phyloP scores from a whole-genome alignment of 2,329 filamentous ascomycete species.

The Fusarium domesticum region DNA sequence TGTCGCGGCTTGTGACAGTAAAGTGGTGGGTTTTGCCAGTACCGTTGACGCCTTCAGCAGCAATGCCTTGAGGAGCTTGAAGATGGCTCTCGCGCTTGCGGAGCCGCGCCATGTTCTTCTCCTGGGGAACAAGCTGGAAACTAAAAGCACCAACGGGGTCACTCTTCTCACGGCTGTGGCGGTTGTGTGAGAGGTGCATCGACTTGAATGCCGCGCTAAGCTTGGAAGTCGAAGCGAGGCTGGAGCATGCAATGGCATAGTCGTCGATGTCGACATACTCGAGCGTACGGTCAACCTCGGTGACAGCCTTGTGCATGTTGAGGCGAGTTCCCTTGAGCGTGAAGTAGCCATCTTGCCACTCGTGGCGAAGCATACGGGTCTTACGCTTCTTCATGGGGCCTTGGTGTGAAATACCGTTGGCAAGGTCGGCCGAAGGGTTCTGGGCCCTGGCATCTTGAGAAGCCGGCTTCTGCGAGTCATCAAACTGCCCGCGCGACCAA shows the following conservation, averaged over 20 bases:
- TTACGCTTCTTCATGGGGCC: constrained; percentile 95
- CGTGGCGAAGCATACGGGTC: constrained; percentile 82
- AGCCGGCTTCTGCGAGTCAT: constrained; percentile 42
- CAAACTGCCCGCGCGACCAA: constrained; percentile 51
- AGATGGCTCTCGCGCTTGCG: constrained; percentile 52
- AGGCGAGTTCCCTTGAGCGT: constrained; percentile 73
- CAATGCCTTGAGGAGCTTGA: constrained; percentile 32
- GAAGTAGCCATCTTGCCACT: constrained; percentile 92
- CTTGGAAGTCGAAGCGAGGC: constrained; percentile 71
- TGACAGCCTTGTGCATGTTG: constrained; percentile 68
- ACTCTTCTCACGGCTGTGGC: constrained; percentile 50
- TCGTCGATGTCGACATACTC: constrained; percentile 86
- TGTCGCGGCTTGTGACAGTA: constrained; percentile 79
- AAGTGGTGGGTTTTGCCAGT: constrained; percentile 90
- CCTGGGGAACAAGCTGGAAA: constrained; percentile 80
- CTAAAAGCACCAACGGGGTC: constrained; percentile 67
- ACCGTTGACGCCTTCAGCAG: constrained; percentile 52
- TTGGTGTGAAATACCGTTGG: constrained; percentile 63
- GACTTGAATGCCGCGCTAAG: constrained; percentile 84
- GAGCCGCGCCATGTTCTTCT: constrained; percentile 52
- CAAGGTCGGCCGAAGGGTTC: constrained; percentile 32
- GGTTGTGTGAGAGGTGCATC: constrained; percentile 58
- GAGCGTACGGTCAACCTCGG: constrained; percentile 54
- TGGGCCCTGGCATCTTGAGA: constrained; percentile 28
- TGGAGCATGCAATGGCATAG: constrained; percentile 83